phyloP scores from a whole-genome alignment of 1,284 basidiomycete genomes.

The Microbotryomycetes sp. region DNA sequence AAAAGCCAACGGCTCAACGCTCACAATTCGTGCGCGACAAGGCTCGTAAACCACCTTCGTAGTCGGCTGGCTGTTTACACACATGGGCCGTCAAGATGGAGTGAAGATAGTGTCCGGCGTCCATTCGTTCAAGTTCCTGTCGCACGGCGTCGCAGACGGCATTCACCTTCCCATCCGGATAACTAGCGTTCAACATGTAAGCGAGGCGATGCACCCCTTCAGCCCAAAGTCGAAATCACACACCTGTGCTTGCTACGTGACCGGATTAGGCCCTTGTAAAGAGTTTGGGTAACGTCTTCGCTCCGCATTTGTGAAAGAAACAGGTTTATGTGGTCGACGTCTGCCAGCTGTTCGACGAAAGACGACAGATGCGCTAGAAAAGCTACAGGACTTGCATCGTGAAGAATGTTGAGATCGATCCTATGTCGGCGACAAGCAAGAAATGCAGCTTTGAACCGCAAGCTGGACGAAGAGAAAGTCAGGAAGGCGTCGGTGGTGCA shows the following conservation, averaged over 20 bases:
- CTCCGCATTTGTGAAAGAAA: slow-evolving; percentile 77
- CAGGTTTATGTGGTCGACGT: slow-evolving; percentile 87
- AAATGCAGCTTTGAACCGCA: slow-evolving; percentile 73
- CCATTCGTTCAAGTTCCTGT: slow-evolving; percentile 59
- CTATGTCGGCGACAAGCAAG: slow-evolving; percentile 85
- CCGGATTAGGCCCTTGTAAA: slow-evolving; percentile 37
- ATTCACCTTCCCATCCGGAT: slow-evolving; percentile 53
- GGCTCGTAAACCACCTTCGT: slow-evolving; percentile 73
- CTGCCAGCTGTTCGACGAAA: slow-evolving; percentile 77
- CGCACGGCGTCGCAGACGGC: slow-evolving; percentile 74
- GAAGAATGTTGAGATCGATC: slow-evolving; percentile 80
- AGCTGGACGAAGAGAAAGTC: slow-evolving; percentile 23
- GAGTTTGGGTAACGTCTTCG: slow-evolving; percentile 41
- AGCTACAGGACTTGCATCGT: slow-evolving; percentile 63
- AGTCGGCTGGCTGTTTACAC: slow-evolving; percentile 83
- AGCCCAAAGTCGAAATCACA: neutral
- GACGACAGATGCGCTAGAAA: slow-evolving; percentile 58
- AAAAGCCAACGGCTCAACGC: slow-evolving; percentile 1
- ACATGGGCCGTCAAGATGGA: slow-evolving; percentile 87
- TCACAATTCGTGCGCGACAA: slow-evolving; percentile 69
- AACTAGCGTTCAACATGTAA: slow-evolving; percentile 32
- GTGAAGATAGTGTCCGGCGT: slow-evolving; percentile 75
- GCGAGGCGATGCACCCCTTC: neutral
- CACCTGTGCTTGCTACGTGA: too few species aligned
- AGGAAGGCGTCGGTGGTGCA: neutral